Evolutionary conservation across 2,329 filamentous ascomycete genomes (phyloP), one percentile per base, ranked within the genome.

Genomic region (Ampelomyces quisqualis): DNA sequence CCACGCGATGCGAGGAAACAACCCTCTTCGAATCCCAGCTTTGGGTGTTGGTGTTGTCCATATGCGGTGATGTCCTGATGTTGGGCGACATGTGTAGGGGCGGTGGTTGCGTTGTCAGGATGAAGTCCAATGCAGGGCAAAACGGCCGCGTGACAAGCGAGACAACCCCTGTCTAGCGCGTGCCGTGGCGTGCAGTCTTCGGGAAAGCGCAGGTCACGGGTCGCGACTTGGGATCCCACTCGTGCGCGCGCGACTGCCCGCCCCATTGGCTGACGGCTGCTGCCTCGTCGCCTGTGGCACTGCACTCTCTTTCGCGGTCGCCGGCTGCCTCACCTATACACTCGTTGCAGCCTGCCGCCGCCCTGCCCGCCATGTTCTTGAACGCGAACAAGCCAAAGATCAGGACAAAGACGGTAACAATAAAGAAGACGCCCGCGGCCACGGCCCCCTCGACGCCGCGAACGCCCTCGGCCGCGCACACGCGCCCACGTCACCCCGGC

Each of bases 311-410:
- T 47, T 15, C 34, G 26, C 36, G 32, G 32, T 31, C 47, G 19
- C 34, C 24, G 37, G 32, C 35, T 27, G 19, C 34, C 37, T 46
- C 40, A 45, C 36, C 37, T 14, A 45, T 49, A 50, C 44, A 38
- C 45, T 55, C 52, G 28, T 51, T 52, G 23, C 9, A 27, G 19
- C 19, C 38, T 39, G 34, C 43, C 7, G 37, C 38, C 45, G 23
- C 37, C 35, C 15, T 21, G 28, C 28, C 44, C 50, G 48, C 35
- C 44, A 65, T 64, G 62, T 65, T 66, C 43, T 44, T 46, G 31
- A 59, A 33, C 29, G 20, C 36, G 20, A 38, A 59, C 36, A 57
- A 63, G 28, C 58, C 62, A 36, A 66, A 65, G 51, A 65, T 67
- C 44, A 60, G 58, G 44, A 58, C 55, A 32, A 55, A 55, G 22